Conservation (phyloP, 805 yeast genomes). For the Metschnikowia chrysomelidarum region DNA sequence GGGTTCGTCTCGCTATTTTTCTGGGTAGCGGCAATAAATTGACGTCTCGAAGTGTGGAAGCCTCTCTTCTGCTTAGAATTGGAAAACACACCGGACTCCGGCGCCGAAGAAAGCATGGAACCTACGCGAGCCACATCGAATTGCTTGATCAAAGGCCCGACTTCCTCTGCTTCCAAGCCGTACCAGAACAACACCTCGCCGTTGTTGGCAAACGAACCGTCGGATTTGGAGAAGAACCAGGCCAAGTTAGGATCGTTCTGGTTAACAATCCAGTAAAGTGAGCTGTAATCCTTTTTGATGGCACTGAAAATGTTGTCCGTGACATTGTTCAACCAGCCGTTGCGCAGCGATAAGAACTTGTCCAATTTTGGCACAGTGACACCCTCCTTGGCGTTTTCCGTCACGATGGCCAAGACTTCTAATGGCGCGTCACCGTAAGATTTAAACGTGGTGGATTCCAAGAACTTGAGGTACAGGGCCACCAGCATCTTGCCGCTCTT, state of each 20-base stretch:
- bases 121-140: slow-evolving; percentile 37
- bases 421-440: slow-evolving; percentile 94
- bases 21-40: slow-evolving; percentile 7
- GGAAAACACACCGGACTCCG: slow-evolving; percentile 48
- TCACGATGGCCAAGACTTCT: slow-evolving; percentile 88
- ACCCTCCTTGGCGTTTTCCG: slow-evolving; percentile 37
- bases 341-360: slow-evolving; percentile 80
- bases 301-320: slow-evolving; percentile 91
- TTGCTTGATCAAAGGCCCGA: slow-evolving; percentile 59
- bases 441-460: slow-evolving; percentile 62
- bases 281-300: slow-evolving; percentile 66
- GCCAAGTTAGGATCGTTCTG: slow-evolving; percentile 89
- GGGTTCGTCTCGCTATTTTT: slow-evolving; percentile 81
- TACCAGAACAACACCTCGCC: slow-evolving; percentile 95
- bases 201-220: slow-evolving; percentile 87
- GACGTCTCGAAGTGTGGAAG: slow-evolving; percentile 23
- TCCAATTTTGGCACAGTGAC: slow-evolving; percentile 62
- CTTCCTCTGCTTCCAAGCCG: slow-evolving; percentile 70
- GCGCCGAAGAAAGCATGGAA: slow-evolving; percentile 35
- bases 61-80: slow-evolving; percentile 51
- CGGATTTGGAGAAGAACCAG: slow-evolving; percentile 91
- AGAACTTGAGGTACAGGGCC: slow-evolving; percentile 74
- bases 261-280: slow-evolving; percentile 83
- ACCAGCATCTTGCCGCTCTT: slow-evolving; percentile 68
- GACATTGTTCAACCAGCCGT: slow-evolving; percentile 97